Conservation (phyloP, 768 basidiomycete genomes). For the Lactarius tabidus region DNA sequence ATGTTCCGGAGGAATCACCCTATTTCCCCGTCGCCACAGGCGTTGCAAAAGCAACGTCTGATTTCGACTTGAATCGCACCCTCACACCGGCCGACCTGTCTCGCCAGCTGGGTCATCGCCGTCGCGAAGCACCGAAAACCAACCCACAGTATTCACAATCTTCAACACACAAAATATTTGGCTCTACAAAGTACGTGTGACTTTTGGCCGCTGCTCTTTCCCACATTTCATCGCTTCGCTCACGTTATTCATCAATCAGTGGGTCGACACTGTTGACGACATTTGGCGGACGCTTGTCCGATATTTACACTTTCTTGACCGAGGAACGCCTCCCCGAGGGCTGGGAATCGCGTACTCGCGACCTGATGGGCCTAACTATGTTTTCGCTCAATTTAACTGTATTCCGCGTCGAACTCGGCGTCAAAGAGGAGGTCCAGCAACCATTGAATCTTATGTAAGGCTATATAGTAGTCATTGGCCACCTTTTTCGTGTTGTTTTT, state of each 20-base stretch:
- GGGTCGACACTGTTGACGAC: constrained; percentile 59
- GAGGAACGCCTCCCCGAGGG: constrained; percentile 71
- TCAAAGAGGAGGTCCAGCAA: constrained; percentile 30
- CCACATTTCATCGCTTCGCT: too few species aligned
- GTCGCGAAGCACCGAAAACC: constrained; percentile 46
- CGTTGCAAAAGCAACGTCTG: constrained; percentile 5
- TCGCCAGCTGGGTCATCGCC: constrained; percentile 53
- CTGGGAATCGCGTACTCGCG: constrained; percentile 47
- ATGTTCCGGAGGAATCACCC: constrained; percentile 11
- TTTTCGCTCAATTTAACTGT: constrained; percentile 45
- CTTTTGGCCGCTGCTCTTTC: too few species aligned
- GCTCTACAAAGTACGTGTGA: constrained; percentile 58
- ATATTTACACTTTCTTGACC: constrained; percentile 50
- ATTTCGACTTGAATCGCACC: constrained; percentile 26
- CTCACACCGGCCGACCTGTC: constrained; percentile 61
- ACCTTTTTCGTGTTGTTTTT: neutral
- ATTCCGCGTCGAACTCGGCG: constrained; percentile 32
- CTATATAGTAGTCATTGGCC: neutral
- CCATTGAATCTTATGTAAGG: constrained; percentile 11
- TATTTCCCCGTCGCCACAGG: constrained; percentile 12
- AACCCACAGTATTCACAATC: constrained; percentile 57
- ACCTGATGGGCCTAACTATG: constrained; percentile 57
- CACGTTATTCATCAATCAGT: constrained; percentile 34
- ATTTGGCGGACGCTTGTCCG: constrained; percentile 59
- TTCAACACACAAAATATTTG: constrained; percentile 55